Conservation (phyloP, 768 basidiomycete genomes). For the Phanerochaete carnosa region DNA sequence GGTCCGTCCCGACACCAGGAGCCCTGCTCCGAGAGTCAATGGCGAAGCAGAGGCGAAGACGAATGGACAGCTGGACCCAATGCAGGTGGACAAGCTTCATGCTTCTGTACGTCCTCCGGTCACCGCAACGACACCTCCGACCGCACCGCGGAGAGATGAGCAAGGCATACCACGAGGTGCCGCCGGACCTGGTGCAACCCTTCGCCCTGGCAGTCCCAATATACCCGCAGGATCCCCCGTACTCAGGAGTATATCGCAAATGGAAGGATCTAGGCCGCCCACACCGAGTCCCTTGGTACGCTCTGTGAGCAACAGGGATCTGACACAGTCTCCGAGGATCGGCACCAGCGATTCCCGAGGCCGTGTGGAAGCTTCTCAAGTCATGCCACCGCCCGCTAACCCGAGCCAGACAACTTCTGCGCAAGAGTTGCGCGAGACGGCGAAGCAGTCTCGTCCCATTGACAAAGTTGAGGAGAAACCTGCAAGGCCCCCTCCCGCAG, state of each 20-base stretch:
- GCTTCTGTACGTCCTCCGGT: background rate
- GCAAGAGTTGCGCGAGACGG: slow-evolving; percentile 78
- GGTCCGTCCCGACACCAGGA: slow-evolving; percentile 36
- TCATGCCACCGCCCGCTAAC: slow-evolving; percentile 74
- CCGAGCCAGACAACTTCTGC: slow-evolving; percentile 80
- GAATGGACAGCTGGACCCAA: slow-evolving; percentile 25
- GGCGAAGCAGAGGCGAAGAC: background rate
- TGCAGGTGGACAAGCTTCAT: slow-evolving; percentile 32
- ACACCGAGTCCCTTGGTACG: slow-evolving; percentile 15
- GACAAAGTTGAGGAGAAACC: slow-evolving; percentile 41
- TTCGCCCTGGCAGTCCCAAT: background rate
- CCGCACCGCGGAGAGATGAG: slow-evolving; percentile 8
- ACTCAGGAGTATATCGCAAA: slow-evolving; percentile 5
- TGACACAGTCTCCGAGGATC: slow-evolving; percentile 34
- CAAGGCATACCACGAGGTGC: background rate
- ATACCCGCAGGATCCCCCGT: background rate
- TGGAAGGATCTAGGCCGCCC: slow-evolving; percentile 19
- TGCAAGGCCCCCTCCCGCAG: slow-evolving; percentile 16
- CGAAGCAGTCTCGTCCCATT: slow-evolving; percentile 52
- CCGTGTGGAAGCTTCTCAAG: slow-evolving; percentile 36
- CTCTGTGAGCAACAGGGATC: slow-evolving; percentile 28
- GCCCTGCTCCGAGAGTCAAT: slow-evolving; percentile 17
- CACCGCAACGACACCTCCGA: slow-evolving; percentile 2
- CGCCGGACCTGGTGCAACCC: background rate
- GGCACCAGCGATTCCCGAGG: slow-evolving; percentile 40